Evolutionary conservation across 73 alveolate species (phyloP), one percentile per base, ranked within the genome.

Genomic region (Paramecium caudatum): DNA sequence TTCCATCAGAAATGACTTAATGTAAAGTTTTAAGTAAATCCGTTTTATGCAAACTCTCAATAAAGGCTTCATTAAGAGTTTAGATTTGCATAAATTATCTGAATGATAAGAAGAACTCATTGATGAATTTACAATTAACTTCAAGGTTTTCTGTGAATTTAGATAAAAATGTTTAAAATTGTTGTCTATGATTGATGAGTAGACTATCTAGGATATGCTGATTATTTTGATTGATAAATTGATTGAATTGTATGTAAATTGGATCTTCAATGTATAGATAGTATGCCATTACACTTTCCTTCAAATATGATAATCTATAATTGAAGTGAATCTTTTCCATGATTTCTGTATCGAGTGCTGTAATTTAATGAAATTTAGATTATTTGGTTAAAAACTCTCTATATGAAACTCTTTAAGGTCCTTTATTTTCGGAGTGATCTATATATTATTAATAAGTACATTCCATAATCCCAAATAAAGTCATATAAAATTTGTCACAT

Each of bases 201-300:
- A 74, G 21, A 45, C 68, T 74, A 4, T 74, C 62, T 15, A 74
- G 19, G 16, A 74, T 74, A 3, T 17, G 21, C 17, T 19, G 4
- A 74, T 43, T 74, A 45, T 74, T 74, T 74, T 36, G 32, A 45
- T 30, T 23, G 3, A 74, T 41, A 12, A 34, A 41, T 21, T 36
- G 19, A 39, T 36, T 74, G 21, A 74, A 74, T 8, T 36, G 34
- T 21, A 19, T 74, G 43, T 74, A 15, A 0, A 39, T 21, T 0
- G 88, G 88, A 13, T 74, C 88, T 74, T 74, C 88, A 3, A 74
- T 74, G 15, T 74, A 74, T 0, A 74, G 65, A 39, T 74, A 74
- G 32, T 74, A 74, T 36, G 88, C 88, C 88, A 74, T 74, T 36
- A 74, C 88, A 74, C 69, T 41, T 17, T 74, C 88, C n/a, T 74